phyloP scores from a whole-genome alignment of 495 filamentous ascomycete species.

The Trichoderma asperelloides region DNA sequence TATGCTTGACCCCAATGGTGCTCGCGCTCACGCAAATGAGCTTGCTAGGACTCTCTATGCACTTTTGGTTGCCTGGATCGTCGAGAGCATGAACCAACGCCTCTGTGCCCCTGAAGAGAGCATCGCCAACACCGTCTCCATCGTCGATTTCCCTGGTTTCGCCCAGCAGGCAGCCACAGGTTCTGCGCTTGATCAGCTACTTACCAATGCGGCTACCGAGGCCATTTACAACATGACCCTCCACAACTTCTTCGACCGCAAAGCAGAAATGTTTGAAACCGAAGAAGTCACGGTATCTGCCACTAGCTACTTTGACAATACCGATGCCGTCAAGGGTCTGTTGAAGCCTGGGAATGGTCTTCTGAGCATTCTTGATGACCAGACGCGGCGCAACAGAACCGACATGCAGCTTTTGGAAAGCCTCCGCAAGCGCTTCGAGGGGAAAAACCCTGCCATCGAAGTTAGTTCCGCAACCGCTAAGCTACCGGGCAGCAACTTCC shows the following conservation, averaged over 20 bases:
- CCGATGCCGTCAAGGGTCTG: constrained; percentile 81
- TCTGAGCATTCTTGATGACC: constrained; percentile 89
- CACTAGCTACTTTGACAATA: constrained; percentile 96
- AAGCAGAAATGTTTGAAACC: constrained; percentile 80
- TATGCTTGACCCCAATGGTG: constrained; percentile 89
- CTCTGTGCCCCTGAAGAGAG: constrained; percentile 82
- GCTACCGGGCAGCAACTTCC: constrained; percentile 70
- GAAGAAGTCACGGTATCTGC: constrained; percentile 85
- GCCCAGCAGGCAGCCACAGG: constrained; percentile 72
- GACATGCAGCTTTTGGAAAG: constrained; percentile 87
- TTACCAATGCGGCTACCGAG: constrained; percentile 90
- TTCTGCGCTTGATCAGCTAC: constrained; percentile 81
- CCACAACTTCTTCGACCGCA: constrained; percentile 90
- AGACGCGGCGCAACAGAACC: constrained; percentile 77
- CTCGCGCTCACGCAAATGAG: constrained; percentile 85
- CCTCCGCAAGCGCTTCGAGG: constrained; percentile 83
- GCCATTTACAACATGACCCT: constrained; percentile 85
- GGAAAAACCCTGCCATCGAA: constrained; percentile 81
- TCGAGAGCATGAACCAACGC: constrained; percentile 85
- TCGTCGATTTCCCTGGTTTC: constrained; percentile 95
- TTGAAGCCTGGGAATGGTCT: constrained; percentile 88
- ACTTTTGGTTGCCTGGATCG: constrained; percentile 86
- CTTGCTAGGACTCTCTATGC: constrained; percentile 89
- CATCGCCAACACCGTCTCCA: constrained; percentile 85
- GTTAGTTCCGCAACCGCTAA: constrained; percentile 59